Conservation (phyloP, 345 rosid genomes). For the Cardamine resedifolia region DNA sequence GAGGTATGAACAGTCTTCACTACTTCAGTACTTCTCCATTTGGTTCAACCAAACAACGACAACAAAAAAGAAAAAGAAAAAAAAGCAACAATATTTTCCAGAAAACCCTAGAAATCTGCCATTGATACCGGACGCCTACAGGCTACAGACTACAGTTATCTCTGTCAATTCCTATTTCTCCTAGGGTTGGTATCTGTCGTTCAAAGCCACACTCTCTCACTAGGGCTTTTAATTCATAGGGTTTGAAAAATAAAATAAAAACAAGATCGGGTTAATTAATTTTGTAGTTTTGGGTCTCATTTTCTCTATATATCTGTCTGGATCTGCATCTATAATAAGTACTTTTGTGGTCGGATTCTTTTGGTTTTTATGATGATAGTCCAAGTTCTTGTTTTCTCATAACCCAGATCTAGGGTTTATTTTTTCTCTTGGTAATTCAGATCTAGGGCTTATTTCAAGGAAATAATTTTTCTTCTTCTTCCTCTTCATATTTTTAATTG, state of each 20-base stretch:
- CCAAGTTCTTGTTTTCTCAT: conserved; percentile 22
- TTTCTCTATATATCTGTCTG: conserved; percentile 30
- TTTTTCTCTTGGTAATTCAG: not conserved
- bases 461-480: not conserved
- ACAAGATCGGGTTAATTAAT: conserved; percentile 4
- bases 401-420: conserved; percentile 23
- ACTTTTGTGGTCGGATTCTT: conserved; percentile 12
- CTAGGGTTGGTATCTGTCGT: conserved; percentile 37
- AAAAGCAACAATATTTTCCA: not conserved
- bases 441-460: conserved; percentile 11
- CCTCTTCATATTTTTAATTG: not conserved
- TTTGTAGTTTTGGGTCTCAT: not conserved
- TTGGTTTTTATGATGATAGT: conserved; percentile 8
- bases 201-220: conserved; percentile 19
- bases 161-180: conserved; percentile 23
- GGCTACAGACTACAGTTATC: conserved; percentile 29
- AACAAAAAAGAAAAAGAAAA: not conserved
- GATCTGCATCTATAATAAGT: conserved; percentile 21
- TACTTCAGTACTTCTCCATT: not conserved
- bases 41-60: not conserved
- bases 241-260: conserved; percentile 23
- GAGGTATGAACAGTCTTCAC: conserved; percentile 4
- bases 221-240: conserved; percentile 29
- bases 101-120: conserved; percentile 38
- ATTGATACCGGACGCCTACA: conserved; percentile 33